Base-by-base conservation (phyloP, 2,329 filamentous ascomycete genomes). In the Trichophyton mentagrophytes region DNA sequence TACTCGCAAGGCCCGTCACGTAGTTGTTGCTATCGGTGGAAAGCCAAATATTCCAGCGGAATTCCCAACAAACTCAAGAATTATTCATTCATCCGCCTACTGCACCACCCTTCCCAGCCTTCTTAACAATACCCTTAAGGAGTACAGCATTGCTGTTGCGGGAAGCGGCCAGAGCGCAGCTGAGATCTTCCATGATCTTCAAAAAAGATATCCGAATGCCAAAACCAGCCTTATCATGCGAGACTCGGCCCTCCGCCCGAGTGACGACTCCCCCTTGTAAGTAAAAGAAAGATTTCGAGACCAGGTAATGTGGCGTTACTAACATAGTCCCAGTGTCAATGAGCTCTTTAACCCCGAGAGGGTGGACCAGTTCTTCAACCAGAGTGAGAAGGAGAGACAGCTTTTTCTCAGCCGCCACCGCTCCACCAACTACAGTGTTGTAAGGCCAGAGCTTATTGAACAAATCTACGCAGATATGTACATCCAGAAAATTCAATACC, bases 221-320 rank as follows among this genome's bases (percentile, higher is more conserved):
- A 81, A 82, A 67, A 92, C 90, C 0, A 82, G 80, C 40, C 76
- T 97, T 61, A 78, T 96, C 62, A 93, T 96, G 79, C 85, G 89
- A 65, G 86, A 87, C 51, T 84, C 89, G 64, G 90, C 92, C 61
- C 76, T 97, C 62, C 85, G 88, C 67, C 92, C 92, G 1, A 95
- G 90, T 69, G 92, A 97, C 70, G 92, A 97, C 73, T 96, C 90
- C 59, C 92, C 92, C 13, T 97, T 97, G 88, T 91, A 78, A 78
- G 87, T 81, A 38, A 38, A 17, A 64, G 33, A 27, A 46, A n/a
- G n/a, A 33, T 36, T 51, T 57, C 33, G 57, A 22, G 64, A 30
- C 61, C 47, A 25, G 30, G 42, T 47, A 20, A 58, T 15, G 1
- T 2, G 11, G 3, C 3, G 9, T 38, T 38, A 36, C 55, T 59